Conservation (phyloP, 257 asterid species). For the Oldenlandia corymbosa region DNA sequence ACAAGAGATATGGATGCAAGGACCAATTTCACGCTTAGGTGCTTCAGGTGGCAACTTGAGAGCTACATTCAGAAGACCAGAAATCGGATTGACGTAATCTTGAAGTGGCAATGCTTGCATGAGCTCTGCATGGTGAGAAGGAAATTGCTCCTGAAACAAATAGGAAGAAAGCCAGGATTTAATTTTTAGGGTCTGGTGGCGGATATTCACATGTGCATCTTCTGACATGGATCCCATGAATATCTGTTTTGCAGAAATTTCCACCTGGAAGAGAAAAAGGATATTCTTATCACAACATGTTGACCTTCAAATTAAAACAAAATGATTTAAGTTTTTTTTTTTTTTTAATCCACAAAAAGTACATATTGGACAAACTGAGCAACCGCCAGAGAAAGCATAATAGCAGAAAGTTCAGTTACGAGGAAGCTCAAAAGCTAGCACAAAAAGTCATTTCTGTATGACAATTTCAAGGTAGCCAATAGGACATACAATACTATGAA, state of each 20-base stretch:
- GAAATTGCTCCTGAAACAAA: slow-evolving; percentile 74
- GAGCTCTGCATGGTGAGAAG: slow-evolving; percentile 65
- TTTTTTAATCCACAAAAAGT: neutral
- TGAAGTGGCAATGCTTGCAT: slow-evolving; percentile 71
- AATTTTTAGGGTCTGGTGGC: slow-evolving; percentile 52
- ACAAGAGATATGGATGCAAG: slow-evolving; percentile 66
- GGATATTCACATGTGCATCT: slow-evolving; percentile 57
- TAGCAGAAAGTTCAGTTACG: neutral
- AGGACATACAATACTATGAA: slow-evolving; percentile 3
- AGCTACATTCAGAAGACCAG: slow-evolving; percentile 79
- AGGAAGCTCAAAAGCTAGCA: neutral
- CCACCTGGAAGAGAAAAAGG: slow-evolving; percentile 54
- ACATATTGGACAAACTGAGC: neutral
- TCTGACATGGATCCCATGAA: slow-evolving; percentile 81
- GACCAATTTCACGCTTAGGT: slow-evolving; percentile 69
- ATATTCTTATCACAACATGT: neutral
- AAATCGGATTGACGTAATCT: slow-evolving; percentile 69
- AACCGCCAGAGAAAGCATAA: neutral
- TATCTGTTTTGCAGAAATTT: slow-evolving; percentile 56
- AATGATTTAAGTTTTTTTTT: neutral
- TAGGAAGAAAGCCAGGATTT: slow-evolving; percentile 80
- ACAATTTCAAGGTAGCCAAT: neutral
- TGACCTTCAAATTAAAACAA: neutral
- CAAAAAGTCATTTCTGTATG: neutral
- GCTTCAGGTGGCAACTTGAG: slow-evolving; percentile 61